Percentiles rank a stretch among this genome's conserved stretches.
These are phyloP conservation scores for Euptelea pleiosperma DNA, from an alignment of 164 flowering plant genomes.

Conservation along the genomic window DNA sequence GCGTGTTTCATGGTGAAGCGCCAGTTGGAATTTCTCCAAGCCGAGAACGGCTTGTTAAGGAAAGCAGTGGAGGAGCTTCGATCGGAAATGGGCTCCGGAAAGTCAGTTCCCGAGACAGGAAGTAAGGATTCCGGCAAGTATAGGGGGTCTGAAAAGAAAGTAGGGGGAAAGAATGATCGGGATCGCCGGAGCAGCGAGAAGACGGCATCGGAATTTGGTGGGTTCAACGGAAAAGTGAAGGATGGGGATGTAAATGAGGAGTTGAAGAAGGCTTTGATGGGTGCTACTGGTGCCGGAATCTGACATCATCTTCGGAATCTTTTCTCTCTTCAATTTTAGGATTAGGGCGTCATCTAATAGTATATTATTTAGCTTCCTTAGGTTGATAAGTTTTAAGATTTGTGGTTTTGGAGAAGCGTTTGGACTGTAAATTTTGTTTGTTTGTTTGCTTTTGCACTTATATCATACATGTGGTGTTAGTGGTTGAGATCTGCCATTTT, in stretches of 20 bases:
- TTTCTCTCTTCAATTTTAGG: not conserved
- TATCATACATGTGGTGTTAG: no score
- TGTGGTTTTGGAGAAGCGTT: no score
- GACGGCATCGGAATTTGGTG: conserved; percentile 12
- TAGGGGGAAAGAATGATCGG: conserved; percentile 17
- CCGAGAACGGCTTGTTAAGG: conserved; percentile 45
- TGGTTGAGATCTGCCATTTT: no score
- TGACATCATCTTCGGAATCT: not conserved
- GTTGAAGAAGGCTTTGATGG: conserved; percentile 34
- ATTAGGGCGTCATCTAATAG: no score
- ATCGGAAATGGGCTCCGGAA: conserved; percentile 25
- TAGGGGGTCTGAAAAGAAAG: conserved; percentile 12
- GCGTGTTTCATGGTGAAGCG: conserved; percentile 34
- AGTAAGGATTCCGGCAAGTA: conserved; percentile 13
- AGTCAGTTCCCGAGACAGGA: not conserved
- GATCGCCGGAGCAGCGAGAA: conserved; percentile 27
- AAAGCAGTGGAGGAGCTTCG: conserved; percentile 54
- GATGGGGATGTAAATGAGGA: conserved; percentile 36
- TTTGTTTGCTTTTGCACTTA: no score
- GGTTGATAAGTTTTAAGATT: no score
- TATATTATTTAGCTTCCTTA: no score
- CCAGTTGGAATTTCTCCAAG: conserved; percentile 45
- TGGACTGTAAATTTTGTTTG: no score
- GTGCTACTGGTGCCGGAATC: conserved; percentile 11
- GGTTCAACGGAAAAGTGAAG: conserved; percentile 5